Conservation (phyloP, 1,284 basidiomycete species). For the Coriolopsis trogii region DNA sequence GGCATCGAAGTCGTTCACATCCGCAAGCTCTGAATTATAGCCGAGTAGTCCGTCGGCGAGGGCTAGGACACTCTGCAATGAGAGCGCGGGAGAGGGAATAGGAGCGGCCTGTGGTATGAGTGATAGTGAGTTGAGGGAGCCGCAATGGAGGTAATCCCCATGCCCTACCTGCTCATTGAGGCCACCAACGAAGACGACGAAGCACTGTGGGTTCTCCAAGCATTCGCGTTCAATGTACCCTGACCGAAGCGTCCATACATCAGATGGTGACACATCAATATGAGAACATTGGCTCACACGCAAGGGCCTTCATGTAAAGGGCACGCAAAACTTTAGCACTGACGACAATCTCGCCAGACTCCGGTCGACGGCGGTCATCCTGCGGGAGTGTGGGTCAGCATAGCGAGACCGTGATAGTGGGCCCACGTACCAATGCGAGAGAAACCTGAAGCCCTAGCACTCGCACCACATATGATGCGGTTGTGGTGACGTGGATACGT, state of each 20-base stretch:
- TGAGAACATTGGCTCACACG: not conserved
- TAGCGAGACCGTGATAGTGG: not conserved
- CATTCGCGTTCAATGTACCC: not conserved
- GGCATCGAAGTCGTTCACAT: not conserved
- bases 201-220: not conserved
- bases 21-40: not conserved
- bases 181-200: not conserved
- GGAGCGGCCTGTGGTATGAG: not conserved
- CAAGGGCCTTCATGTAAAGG: not conserved
- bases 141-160: no score
- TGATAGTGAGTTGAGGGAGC: not conserved
- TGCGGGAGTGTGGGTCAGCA: no score
- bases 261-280: not conserved
- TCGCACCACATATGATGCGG: not conserved
- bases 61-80: not conserved
- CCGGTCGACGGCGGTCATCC: no score
- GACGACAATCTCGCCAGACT: no score
- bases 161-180: not conserved
- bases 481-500: not conserved
- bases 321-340: not conserved
- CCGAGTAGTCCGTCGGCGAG: not conserved
- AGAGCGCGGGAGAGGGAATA: not conserved
- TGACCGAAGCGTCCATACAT: not conserved
- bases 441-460: not conserved
- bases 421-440: not conserved